phyloP scores from a whole-genome alignment of 2,329 filamentous ascomycete species.

The Zasmidium citrigriseum region DNA sequence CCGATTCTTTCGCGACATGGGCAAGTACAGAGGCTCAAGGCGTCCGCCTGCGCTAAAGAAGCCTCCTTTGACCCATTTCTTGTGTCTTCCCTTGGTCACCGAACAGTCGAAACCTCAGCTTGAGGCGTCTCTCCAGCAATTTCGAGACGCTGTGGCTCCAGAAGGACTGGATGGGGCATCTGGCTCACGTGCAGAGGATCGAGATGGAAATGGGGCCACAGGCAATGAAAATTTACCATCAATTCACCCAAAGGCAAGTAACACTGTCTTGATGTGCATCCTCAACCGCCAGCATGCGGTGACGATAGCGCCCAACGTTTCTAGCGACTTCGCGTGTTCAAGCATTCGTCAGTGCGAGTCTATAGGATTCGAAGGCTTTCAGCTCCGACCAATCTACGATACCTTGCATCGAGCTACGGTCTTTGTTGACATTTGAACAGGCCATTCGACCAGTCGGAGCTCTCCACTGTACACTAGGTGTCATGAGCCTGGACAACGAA shows the following conservation, averaged over 20 bases:
- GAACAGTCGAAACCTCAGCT: slow-evolving; percentile 64
- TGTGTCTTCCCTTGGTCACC: slow-evolving; percentile 73
- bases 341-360: no score
- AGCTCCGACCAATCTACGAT: no score
- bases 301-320: no score
- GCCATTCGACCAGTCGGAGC: slow-evolving; percentile 75
- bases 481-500: slow-evolving; percentile 69
- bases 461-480: slow-evolving; percentile 82
- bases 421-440: not conserved
- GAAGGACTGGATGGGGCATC: not conserved
- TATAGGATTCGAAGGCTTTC: no score
- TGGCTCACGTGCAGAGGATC: not conserved
- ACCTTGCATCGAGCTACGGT: no score
- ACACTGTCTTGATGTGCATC: no score
- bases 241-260: slow-evolving; percentile 37
- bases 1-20: not conserved
- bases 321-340: no score
- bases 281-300: no score
- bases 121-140: slow-evolving; percentile 60
- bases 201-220: not conserved
- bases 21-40: slow-evolving; percentile 4
- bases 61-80: slow-evolving; percentile 68
- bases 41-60: slow-evolving; percentile 33
- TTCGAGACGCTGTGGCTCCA: slow-evolving; percentile 57
- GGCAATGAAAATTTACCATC: not conserved